phyloP scores from a whole-genome alignment of 2,329 filamentous ascomycete species.

The Penicillium hesseltinei region DNA sequence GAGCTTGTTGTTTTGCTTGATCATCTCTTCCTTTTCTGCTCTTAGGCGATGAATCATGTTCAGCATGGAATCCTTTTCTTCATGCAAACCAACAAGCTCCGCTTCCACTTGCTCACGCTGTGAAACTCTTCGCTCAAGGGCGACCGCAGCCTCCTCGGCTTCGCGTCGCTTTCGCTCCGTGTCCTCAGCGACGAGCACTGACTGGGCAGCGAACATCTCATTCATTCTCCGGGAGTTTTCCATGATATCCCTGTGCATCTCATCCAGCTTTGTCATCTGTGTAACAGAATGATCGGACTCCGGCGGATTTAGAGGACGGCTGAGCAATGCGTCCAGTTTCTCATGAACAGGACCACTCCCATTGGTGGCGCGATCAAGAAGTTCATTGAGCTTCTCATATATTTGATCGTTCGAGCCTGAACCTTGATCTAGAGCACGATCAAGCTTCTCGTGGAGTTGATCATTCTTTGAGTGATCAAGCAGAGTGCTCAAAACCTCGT shows the following conservation, averaged over 20 bases:
- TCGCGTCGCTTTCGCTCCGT: constrained; percentile 76
- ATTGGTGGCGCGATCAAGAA: constrained; percentile 35
- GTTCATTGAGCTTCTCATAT: constrained; percentile 57
- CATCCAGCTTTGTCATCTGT: constrained; percentile 78
- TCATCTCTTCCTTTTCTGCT: constrained; percentile 63
- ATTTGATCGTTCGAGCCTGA: constrained; percentile 42
- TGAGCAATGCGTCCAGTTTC: constrained; percentile 45
- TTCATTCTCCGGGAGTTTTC: constrained; percentile 80
- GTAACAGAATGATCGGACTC: constrained; percentile 67
- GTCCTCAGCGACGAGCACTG: constrained; percentile 63
- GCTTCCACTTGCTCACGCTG: constrained; percentile 64
- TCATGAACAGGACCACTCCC: constrained; percentile 33
- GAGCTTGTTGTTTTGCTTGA: constrained; percentile 73
- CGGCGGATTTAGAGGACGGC: constrained; percentile 54
- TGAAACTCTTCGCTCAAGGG: constrained; percentile 72
- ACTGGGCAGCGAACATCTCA: constrained; percentile 56
- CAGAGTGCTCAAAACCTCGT: constrained; percentile 56
- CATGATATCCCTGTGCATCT: constrained; percentile 84
- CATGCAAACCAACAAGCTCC: constrained; percentile 50
- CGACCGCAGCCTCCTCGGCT: constrained; percentile 73
- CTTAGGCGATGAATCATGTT: constrained; percentile 52
- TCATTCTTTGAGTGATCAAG: constrained; percentile 50
- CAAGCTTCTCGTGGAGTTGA: constrained; percentile 59
- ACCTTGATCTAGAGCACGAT: constrained; percentile 41
- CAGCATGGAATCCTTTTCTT: constrained; percentile 63